Evolutionary conservation across 1,139 yeast species (phyloP), one percentile per base, ranked within the genome.

Genomic region (Zygosaccharomyces pseudobailii): DNA sequence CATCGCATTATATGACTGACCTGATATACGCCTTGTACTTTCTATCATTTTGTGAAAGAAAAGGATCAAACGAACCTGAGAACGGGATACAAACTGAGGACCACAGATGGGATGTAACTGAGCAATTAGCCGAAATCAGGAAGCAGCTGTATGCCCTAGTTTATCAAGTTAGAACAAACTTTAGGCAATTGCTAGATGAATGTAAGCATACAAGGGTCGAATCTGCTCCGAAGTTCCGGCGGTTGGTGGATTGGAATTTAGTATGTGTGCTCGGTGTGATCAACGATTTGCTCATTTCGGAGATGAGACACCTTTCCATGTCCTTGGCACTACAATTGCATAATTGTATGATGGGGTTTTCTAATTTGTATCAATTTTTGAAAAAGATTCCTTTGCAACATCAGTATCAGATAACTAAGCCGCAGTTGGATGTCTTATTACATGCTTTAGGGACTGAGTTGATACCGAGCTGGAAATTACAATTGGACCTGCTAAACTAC

Each of bases 1-100:
- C 55, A 5, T 53, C 58, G 6, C 58, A 55, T 40, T 56, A 54
- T 40, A 55, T 55, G 56, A 56, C 59, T 4, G 60, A 55, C 42
- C 38, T 56, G 33, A 53, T 52, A 37, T 55, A 56, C 37, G 48
- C 52, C 10, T 37, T 52, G 24, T 55, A 56, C 47, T 54, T 51
- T 31, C 36, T 54, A 9, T 49, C 52, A 3, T 43, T 46, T 21
- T 46, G 46, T 25, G 53, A 50, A 37, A 30, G 47, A 13, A 35
- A 43, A 13, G 30, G 40, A 19, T 13, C 28, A 10, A 43, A 28
- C 5, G 50, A 37, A 19, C 40, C 30, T 25, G 45, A 13, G 3
- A 34, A 46, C 7, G 45, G 21, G 10, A 21, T 34, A 36, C 20
- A 36, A 47, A 27, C 38, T 31, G 40, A 39, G 24, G 38, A 40